phyloP scores from a whole-genome alignment of 2,329 filamentous ascomycete genomes.

The Phyllosticta citribraziliensis region DNA sequence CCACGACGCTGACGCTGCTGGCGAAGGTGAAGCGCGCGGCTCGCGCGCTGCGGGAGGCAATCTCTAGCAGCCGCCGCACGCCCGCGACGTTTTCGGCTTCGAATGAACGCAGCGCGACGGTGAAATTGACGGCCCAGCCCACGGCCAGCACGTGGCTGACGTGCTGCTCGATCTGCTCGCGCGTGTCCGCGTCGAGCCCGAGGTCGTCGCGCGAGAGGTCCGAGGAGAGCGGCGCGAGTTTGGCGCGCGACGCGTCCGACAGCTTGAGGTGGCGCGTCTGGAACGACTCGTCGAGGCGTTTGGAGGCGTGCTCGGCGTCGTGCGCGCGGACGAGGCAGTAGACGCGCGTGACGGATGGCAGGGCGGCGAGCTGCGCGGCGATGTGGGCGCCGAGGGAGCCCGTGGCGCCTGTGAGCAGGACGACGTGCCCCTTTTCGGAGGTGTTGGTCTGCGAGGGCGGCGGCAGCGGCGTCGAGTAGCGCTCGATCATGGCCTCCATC shows the following conservation, averaged over 20 bases:
- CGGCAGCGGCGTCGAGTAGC: slow-evolving; percentile 28
- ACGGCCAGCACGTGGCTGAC: slow-evolving; percentile 41
- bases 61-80: slow-evolving; percentile 34
- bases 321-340: slow-evolving; percentile 45
- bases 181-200: slow-evolving; percentile 25
- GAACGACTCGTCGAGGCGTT: slow-evolving; percentile 28
- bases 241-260: slow-evolving; percentile 15
- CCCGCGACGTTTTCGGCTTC: slow-evolving; percentile 37
- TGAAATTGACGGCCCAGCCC: slow-evolving; percentile 50
- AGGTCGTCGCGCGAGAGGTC: slow-evolving; percentile 33
- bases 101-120: slow-evolving; percentile 41
- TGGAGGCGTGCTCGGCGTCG: slow-evolving; percentile 22
- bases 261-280: slow-evolving; percentile 28
- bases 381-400: slow-evolving; percentile 56
- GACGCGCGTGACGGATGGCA: slow-evolving; percentile 27
- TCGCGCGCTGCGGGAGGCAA: slow-evolving; percentile 21
- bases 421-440: not conserved
- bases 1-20: slow-evolving; percentile 32
- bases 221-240: slow-evolving; percentile 29
- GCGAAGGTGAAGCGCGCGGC: slow-evolving; percentile 36
- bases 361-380: slow-evolving; percentile 28
- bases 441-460: slow-evolving; percentile 5
- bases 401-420: slow-evolving; percentile 48
- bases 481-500: slow-evolving; percentile 39
- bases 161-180: slow-evolving; percentile 13